Base-by-base conservation (phyloP, 441 rosid genomes). In the Pelargonium cotyledonis region DNA sequence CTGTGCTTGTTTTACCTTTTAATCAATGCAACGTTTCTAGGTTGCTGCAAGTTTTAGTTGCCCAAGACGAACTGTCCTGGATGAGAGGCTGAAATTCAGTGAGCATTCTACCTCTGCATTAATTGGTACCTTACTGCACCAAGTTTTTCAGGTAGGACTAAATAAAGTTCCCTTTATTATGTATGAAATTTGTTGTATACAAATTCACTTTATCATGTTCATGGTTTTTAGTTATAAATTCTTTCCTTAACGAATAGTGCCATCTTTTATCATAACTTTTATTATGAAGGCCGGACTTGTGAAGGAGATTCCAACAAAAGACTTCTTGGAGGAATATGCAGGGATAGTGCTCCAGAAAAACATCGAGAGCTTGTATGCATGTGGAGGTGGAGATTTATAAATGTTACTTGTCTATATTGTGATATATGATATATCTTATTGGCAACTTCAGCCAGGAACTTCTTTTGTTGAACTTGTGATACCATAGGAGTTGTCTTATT, bases 91-190 rank as follows among this genome's bases (percentile, higher is more conserved):
- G 77, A 89, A 85, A 84, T 68, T 80, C 76, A 77, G 71, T 82
- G 99, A 91, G 74, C 79, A 87, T 73, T 87, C 98, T 62, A 80
- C 79, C 65, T 86, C 87, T 62, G 98, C 99, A 72, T 83, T 95
- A 68, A 79, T 85, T 68, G 98, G 99, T 69, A 95, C 95, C 81
- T 77, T 95, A 92, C 84, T 90, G 78, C 98, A 92, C 83, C 97
- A 95, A 82, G 76, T 92, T 80, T 95, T 90, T 80, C 97, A 92
- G 98, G 99, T 72, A 18, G 58, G 58, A 68, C 43, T 58, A 29
- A 69, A 68, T 63, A 62, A 47, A 26, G 40, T 62, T 69, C 49
- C 57, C 61, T 14, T 19, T 43, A 40, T 67, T 61, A 58, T 12
- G 23, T 61, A 12, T n/a, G 23, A 51, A 65, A 71, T 10, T 63